Conservation (phyloP, 495 filamentous ascomycete genomes). For the Podospora anserina region DNA sequence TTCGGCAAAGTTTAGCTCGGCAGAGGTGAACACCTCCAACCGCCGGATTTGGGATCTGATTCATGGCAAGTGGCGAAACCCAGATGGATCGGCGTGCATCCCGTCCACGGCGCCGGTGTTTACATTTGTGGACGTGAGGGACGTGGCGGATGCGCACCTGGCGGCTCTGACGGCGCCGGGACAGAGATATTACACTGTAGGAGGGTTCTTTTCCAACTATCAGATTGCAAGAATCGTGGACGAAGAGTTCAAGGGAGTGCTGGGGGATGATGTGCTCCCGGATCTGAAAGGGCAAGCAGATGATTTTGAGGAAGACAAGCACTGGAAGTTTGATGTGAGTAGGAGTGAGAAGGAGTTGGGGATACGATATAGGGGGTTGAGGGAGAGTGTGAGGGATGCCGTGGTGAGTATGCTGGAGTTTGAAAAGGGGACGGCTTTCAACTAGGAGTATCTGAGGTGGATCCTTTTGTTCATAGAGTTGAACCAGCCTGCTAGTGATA, state of each 20-base stretch:
- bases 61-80: conserved; percentile 30
- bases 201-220: conserved; percentile 43
- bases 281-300: conserved; percentile 22
- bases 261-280: conserved; percentile 23
- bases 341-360: conserved; percentile 37
- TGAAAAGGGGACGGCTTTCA: conserved; percentile 6
- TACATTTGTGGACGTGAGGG: conserved; percentile 49
- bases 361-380: conserved; percentile 38
- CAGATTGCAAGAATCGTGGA: conserved; percentile 35
- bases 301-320: conserved; percentile 36
- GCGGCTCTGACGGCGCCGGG: conserved; percentile 41
- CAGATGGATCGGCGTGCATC: conserved; percentile 13
- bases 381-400: conserved; percentile 40
- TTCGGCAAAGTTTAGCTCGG: conserved; percentile 14
- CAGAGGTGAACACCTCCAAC: conserved; percentile 47
- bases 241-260: neutral
- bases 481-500: too few relatives aligned
- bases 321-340: conserved; percentile 39
- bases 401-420: conserved; percentile 31
- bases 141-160: conserved; percentile 46
- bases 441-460: neutral
- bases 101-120: conserved; percentile 43
- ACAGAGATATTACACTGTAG: conserved; percentile 45
- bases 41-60: conserved; percentile 42
- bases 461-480: too few relatives aligned